Evolutionary conservation across 768 basidiomycete genomes (phyloP).

Genomic region (Boletus rubropictus): DNA sequence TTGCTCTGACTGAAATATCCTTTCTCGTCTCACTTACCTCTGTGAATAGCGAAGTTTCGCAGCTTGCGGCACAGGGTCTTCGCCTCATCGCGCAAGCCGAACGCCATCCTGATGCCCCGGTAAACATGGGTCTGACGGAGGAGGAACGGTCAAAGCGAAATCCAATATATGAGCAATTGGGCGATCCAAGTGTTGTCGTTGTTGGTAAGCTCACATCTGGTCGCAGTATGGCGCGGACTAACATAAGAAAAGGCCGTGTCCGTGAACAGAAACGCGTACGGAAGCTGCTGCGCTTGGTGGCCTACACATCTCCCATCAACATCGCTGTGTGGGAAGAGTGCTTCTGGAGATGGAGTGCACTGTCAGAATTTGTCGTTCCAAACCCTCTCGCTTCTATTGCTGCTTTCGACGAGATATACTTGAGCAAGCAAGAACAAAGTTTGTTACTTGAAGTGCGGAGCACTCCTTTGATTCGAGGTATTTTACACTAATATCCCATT

Average conservation of each 20-base stretch:
- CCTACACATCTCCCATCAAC: slow-evolving; percentile 59
- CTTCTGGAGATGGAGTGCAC: slow-evolving; percentile 65
- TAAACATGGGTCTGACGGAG: slow-evolving; percentile 45
- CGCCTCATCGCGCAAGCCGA: slow-evolving; percentile 66
- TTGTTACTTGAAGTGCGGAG: slow-evolving; percentile 35
- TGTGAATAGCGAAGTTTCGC: slow-evolving; percentile 58
- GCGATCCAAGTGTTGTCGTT: slow-evolving; percentile 64
- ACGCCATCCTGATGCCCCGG: slow-evolving; percentile 52
- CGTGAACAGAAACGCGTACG: slow-evolving; percentile 78
- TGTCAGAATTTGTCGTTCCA: slow-evolving; percentile 55
- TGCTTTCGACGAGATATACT: slow-evolving; percentile 32
- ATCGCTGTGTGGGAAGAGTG: slow-evolving; percentile 81
- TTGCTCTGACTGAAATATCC: slow-evolving; percentile 66
- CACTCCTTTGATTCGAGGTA: neutral
- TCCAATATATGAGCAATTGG: slow-evolving; percentile 72
- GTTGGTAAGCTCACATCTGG: slow-evolving; percentile 47
- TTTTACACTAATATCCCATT: slow-evolving; percentile 3
- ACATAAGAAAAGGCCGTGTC: slow-evolving; percentile 51
- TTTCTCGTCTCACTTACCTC: slow-evolving; percentile 69
- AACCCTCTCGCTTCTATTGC: slow-evolving; percentile 30
- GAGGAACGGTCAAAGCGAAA: slow-evolving; percentile 65
- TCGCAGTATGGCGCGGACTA: neutral
- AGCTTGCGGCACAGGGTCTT: slow-evolving; percentile 62
- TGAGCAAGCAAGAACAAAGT: slow-evolving; percentile 34
- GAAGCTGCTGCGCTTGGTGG: slow-evolving; percentile 59